phyloP scores from a whole-genome alignment of 805 yeast species.

The Cyberlindnera mrakii region DNA sequence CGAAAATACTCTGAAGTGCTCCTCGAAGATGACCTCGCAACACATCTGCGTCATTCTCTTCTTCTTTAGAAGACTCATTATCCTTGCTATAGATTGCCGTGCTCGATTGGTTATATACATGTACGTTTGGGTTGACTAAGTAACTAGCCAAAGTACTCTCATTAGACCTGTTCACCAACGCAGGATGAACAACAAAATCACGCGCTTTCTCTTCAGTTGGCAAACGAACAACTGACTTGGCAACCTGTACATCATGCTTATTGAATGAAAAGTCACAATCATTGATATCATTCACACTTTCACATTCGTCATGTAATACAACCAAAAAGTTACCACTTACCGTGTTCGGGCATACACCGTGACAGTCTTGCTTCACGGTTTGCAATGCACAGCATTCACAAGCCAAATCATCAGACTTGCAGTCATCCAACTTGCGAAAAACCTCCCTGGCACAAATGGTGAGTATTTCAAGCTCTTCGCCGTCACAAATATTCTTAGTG shows the following conservation, averaged over 20 bases:
- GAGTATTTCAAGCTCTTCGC: constrained; percentile 37
- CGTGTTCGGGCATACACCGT: constrained; percentile 42
- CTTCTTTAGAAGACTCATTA: neutral
- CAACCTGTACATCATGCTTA: constrained; percentile 31
- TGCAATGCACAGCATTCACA: constrained; percentile 55
- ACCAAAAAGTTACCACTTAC: constrained; percentile 40
- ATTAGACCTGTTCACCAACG: constrained; percentile 14
- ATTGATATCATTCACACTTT: constrained; percentile 40
- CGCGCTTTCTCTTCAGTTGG: constrained; percentile 23
- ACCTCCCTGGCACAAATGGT: constrained; percentile 42
- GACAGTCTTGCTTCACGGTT: constrained; percentile 39
- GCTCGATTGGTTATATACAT: neutral
- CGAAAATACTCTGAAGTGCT: neutral
- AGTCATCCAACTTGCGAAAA: constrained; percentile 38
- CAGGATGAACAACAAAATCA: constrained; percentile 18
- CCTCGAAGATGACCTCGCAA: neutral
- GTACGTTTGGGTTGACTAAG: neutral
- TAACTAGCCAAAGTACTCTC: constrained; percentile 3
- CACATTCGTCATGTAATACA: constrained; percentile 40
- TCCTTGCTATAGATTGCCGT: neutral
- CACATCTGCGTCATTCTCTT: constrained; percentile 3
- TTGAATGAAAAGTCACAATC: constrained; percentile 46
- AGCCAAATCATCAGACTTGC: constrained; percentile 47
- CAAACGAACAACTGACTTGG: constrained; percentile 22
- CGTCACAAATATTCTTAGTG: constrained; percentile 38